Conservation (phyloP, 1,284 basidiomycete species). For the Papiliotrema flavescens region DNA sequence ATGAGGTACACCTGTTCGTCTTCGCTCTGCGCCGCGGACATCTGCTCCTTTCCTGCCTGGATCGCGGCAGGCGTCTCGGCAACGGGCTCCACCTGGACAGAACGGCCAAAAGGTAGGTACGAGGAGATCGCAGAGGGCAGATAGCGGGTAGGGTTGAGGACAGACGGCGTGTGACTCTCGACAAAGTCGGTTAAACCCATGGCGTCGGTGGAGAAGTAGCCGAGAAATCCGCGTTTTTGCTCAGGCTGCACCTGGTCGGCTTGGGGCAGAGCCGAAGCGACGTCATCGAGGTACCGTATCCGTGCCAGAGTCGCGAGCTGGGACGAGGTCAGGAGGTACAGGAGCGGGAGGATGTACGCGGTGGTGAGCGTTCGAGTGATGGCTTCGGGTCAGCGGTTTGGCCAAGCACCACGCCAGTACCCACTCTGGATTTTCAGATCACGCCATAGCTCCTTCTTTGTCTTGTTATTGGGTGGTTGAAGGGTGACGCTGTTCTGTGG, state of each 20-base stretch:
- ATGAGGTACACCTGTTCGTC: conserved; percentile 45
- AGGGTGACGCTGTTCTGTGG: conserved; percentile 1
- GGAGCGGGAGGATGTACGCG: conserved; percentile 45
- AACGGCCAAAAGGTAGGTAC: conserved; percentile 8
- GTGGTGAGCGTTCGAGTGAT: conserved; percentile 44
- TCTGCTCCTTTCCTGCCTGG: conserved; percentile 15
- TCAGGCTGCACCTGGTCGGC: conserved; percentile 1
- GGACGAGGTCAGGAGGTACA: conserved; percentile 45
- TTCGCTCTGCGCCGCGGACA: conserved; percentile 22
- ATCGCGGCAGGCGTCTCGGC: not conserved
- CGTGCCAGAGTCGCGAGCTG: conserved; percentile 45
- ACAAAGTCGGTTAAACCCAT: conserved; percentile 35
- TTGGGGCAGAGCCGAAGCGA: conserved; percentile 21
- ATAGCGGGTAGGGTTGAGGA: conserved; percentile 16
- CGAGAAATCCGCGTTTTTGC: conserved; percentile 17
- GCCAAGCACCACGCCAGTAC: conserved; percentile 1
- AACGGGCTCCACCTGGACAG: not conserved
- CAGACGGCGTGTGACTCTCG: conserved; percentile 9
- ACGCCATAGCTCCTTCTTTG: conserved; percentile 48
- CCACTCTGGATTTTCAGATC: conserved; percentile 47
- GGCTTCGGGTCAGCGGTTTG: conserved; percentile 19
- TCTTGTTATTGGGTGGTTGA: conserved; percentile 16
- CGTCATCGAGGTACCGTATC: conserved; percentile 38
- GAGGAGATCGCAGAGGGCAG: conserved; percentile 13
- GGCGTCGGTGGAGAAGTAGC: conserved; percentile 29